Evolutionary conservation across 345 rosid genomes (phyloP), one percentile per base, ranked within the genome.

Genomic region (Erucastrum elatum): DNA sequence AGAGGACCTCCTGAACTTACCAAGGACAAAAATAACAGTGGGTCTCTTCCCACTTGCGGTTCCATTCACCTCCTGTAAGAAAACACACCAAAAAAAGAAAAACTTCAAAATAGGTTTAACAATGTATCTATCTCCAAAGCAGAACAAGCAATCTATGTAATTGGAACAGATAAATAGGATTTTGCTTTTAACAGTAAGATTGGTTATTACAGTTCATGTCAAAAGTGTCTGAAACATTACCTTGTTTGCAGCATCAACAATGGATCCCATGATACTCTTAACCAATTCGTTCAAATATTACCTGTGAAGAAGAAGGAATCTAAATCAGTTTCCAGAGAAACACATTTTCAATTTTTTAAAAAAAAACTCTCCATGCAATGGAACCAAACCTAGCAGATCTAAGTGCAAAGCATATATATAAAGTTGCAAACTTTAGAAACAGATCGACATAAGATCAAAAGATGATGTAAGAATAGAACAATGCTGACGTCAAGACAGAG

Each of bases 11-110:
- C 27, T 30, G 26, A 73, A 66, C 91, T 80, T 77, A 94, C 98
- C 98, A 51, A 94, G 78, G 81, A 94, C 98, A 85, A 94, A 94
- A 76, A 94, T 88, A 80, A 94, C 96, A 2, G 77, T 85, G 8
- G 94, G 94, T 64, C 88, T 90, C 85, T 92, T 92, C 77, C 67
- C 87, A 63, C 84, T 70, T 62, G 84, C n/a, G 71, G 76, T 84
- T 78, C 83, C 86, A 72, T 84, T 84, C 53, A 75, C 75, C 75
- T 84, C 90, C 97, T 92, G 86, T 16, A 87, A n/a, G 17, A 49
- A 49, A 49, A 13, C n/a, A n/a, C 7, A 49, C 56, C 16, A 3
- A 10, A 49, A 49, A 46, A 46, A 37, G 2, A 49, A 6, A 49
- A 49, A 49, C 2, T 49, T 49, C 9, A 69, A 70, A 13, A 37